Evolutionary conservation across 164 flowering plant species (phyloP).

Genomic region (Cinnamomum micranthum): DNA sequence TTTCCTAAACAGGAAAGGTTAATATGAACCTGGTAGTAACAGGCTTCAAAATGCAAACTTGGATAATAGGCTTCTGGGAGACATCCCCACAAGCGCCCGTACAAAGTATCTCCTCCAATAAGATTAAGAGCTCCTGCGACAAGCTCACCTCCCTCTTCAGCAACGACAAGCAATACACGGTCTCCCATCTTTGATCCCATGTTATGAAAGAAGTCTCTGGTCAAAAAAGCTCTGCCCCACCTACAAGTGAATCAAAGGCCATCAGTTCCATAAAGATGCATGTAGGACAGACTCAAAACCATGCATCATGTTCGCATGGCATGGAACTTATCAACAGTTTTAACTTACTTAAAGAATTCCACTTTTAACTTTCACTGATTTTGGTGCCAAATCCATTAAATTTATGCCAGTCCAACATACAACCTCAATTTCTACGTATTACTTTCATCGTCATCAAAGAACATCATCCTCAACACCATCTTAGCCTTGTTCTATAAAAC

Average conservation of each 20-base stretch:
- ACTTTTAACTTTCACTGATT: too few species aligned
- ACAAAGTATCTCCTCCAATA: conserved; percentile 85
- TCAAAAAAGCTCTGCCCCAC: conserved; percentile 90
- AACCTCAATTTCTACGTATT: too few species aligned
- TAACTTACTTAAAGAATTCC: too few species aligned
- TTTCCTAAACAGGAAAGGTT: neutral
- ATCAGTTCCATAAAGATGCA: neutral
- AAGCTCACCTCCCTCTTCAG: conserved; percentile 80
- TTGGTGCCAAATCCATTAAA: too few species aligned
- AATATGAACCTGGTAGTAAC: conserved; percentile 83
- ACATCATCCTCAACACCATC: too few species aligned
- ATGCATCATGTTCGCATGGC: neutral
- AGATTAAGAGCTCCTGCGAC: conserved; percentile 97
- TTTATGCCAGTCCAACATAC: too few species aligned
- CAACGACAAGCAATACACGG: conserved; percentile 66
- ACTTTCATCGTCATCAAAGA: too few species aligned
- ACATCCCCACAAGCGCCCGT: conserved; percentile 96
- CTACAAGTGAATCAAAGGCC: conserved; percentile 27
- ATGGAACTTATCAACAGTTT: too few species aligned
- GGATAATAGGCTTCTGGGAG: conserved; percentile 70
- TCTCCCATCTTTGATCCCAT: conserved; percentile 95
- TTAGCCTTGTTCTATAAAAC: too few species aligned
- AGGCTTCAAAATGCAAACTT: conserved; percentile 94
- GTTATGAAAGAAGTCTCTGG: conserved; percentile 83
- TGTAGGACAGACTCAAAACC: neutral